Conservation (phyloP, 805 yeast genomes). For the Yarrowia yakushimensis region DNA sequence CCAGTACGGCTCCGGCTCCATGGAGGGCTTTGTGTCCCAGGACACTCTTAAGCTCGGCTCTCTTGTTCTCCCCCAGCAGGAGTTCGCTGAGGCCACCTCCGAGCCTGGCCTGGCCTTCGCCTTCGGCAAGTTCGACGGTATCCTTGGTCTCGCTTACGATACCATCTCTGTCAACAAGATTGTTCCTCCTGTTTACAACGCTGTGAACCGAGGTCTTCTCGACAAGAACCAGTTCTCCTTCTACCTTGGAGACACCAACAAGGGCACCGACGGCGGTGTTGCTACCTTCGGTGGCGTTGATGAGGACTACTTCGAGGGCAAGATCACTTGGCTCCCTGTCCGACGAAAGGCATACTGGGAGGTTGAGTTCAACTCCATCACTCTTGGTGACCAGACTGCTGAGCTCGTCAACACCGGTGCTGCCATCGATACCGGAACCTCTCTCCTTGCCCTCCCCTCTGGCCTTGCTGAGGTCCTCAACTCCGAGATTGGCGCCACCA, state of each 20-base stretch:
- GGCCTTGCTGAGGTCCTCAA: conserved; percentile 94
- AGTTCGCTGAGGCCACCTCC: conserved; percentile 93
- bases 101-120: conserved; percentile 99
- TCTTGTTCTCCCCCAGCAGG: conserved; percentile 79
- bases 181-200: conserved; percentile 93
- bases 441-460: conserved; percentile 90
- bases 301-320: conserved; percentile 68
- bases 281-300: conserved; percentile 96
- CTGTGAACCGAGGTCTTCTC: conserved; percentile 72
- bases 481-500: conserved; percentile 94
- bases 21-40: conserved; percentile 88
- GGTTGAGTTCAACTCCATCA: conserved; percentile 85
- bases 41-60: conserved; percentile 81
- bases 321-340: conserved; percentile 92
- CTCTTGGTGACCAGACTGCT: conserved; percentile 90
- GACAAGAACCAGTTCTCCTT: conserved; percentile 86
- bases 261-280: conserved; percentile 73
- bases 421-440: conserved; percentile 98
- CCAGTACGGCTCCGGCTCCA: conserved; percentile 87
- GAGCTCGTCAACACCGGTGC: conserved; percentile 82
- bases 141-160: conserved; percentile 90
- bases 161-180: conserved; percentile 83
- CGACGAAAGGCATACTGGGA: conserved; percentile 99
- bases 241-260: conserved; percentile 75
- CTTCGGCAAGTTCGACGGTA: conserved; percentile 98